Base-by-base conservation (phyloP, 1,284 basidiomycete genomes). In the Inonotus obliquus region DNA sequence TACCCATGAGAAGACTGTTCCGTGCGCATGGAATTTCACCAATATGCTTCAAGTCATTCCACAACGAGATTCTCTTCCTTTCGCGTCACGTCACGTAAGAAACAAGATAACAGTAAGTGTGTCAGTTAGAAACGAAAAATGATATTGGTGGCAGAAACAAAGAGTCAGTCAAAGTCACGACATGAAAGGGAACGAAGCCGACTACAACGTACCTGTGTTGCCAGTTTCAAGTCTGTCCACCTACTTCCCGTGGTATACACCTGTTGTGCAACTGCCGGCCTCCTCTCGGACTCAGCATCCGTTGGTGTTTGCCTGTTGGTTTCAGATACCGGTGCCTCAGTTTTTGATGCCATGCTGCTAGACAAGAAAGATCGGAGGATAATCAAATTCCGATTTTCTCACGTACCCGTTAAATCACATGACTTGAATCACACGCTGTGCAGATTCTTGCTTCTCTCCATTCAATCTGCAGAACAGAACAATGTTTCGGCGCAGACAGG, bases 21-120 rank as follows among this genome's bases (percentile, higher is more conserved):
- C 81, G 72, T 55, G 80, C 79, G 60, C 88, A 91, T 11, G 88
- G 89, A 13, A 89, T 78, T 67, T 88, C 78, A 41, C 74, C 76
- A 48, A 83, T 75, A 62, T 74, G 75, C 57, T 77, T 71, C 23
- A 81, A 65, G 69, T 83, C 81, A 66, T 82, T 73, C 61, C 63
- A 67, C n/a, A 72, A 62, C 38, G 75, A 80, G 68, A 83, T 69
- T 68, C 76, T 77, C 81, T 83, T 73, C 70, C 76, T 76, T 77
- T 60, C 54, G 62, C 62, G 37, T 63, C 35, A 63, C 44, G 32
- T 41, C 10, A n/a, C n/a, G n/a, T n/a, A n/a, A n/a, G n/a, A n/a
- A n/a, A n/a, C n/a, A n/a, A n/a, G n/a, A n/a, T n/a, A 37, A 21
- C 39, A 10, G 58, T 19, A 21, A n/a, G n/a, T 32, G 14, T 14